phyloP scores from a whole-genome alignment of 306 rosid species.

The Dalbergia oliveri region DNA sequence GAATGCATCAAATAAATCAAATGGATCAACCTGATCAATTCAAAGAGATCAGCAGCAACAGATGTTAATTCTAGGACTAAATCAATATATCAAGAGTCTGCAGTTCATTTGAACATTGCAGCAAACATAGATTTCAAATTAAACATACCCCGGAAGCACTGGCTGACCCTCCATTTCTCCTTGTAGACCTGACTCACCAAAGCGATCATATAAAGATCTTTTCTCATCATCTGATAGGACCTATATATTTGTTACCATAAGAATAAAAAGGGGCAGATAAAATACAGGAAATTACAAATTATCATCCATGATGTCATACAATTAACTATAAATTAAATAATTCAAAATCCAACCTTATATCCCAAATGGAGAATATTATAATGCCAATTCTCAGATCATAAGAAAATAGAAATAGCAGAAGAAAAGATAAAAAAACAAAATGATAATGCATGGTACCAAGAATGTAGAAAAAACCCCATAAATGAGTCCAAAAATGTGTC shows the following conservation, averaged over 20 bases:
- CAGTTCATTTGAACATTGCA: conserved; percentile 34
- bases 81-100: conserved; percentile 38
- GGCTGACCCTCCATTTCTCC: conserved; percentile 70
- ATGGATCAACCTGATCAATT: conserved; percentile 79
- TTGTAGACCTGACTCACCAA: conserved; percentile 89
- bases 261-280: conserved; percentile 50
- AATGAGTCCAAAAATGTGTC: background rate
- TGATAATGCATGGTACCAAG: background rate
- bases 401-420: conserved; percentile 17
- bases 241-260: conserved; percentile 75
- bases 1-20: conserved; percentile 73
- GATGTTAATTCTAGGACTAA: background rate
- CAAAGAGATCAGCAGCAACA: conserved; percentile 39
- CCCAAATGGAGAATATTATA: conserved; percentile 23
- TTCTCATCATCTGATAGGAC: conserved; percentile 97
- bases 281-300: conserved; percentile 30
- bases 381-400: conserved; percentile 30
- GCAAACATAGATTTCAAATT: conserved; percentile 28
- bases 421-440: conserved; percentile 26
- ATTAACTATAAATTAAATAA: conserved; percentile 29
- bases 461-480: conserved; percentile 5
- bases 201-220: conserved; percentile 93
- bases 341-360: conserved; percentile 27
- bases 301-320: conserved; percentile 22
- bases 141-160: conserved; percentile 79